A percentile compares a stretch with the other conserved stretches of the same genome.
phyloP scores from a whole-genome alignment of 2,329 filamentous ascomycete genomes.

The Cercospora berteroae region DNA sequence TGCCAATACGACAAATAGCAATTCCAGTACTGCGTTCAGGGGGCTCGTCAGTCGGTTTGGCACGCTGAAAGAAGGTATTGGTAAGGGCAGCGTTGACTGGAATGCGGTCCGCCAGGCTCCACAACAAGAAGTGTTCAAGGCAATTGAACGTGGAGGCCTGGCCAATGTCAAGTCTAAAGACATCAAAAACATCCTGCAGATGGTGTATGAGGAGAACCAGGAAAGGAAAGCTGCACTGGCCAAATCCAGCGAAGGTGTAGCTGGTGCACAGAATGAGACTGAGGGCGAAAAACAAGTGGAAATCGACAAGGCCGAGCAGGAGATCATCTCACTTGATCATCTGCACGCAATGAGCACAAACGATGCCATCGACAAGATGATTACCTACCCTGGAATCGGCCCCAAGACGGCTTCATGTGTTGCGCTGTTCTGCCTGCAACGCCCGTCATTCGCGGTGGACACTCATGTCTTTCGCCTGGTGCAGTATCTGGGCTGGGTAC shows the following conservation, averaged over 20 bases:
- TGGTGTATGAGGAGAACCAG: constrained; percentile 68
- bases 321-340: constrained; percentile 64
- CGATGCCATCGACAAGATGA: constrained; percentile 57
- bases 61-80: constrained; percentile 59
- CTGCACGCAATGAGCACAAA: constrained; percentile 56
- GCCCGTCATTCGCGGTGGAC: constrained; percentile 64
- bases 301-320: constrained; percentile 55
- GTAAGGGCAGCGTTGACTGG: constrained; percentile 73
- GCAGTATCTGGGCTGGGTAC: constrained; percentile 62
- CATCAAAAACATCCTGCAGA: constrained; percentile 71
- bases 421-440: constrained; percentile 62
- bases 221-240: constrained; percentile 54
- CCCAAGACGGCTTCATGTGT: constrained; percentile 67
- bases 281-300: constrained; percentile 56
- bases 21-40: constrained; percentile 65
- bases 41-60: constrained; percentile 66
- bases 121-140: constrained; percentile 61
- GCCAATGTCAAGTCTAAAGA: constrained; percentile 67
- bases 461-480: constrained; percentile 65
- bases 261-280: constrained; percentile 47
- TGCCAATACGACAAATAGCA: constrained; percentile 58
- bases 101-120: constrained; percentile 63
- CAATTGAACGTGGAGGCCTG: constrained; percentile 70
- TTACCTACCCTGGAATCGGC: constrained; percentile 62
- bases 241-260: constrained; percentile 34